These are phyloP conservation scores for Talaromyces liani DNA, from an alignment of 495 filamentous ascomycete species.

Conservation along the genomic window DNA sequence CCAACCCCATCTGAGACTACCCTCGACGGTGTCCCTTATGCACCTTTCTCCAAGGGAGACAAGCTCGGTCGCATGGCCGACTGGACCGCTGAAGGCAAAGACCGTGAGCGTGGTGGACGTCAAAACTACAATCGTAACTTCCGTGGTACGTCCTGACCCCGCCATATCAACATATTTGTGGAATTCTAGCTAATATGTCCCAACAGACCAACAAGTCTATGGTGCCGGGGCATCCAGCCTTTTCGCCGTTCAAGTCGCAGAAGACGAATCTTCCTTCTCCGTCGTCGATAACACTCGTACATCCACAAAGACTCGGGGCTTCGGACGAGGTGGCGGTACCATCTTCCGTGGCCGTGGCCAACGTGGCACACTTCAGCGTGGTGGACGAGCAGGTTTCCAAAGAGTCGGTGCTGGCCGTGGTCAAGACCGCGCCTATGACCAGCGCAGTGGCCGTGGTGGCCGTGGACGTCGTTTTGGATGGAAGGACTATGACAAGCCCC, in stretches of 20 bases:
- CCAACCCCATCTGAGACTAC: conserved; percentile 72
- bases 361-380: conserved; percentile 40
- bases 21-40: conserved; percentile 89
- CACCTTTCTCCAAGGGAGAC: conserved; percentile 96
- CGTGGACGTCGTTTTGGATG: conserved; percentile 86
- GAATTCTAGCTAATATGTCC: conserved; percentile 8
- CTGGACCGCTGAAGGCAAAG: conserved; percentile 93
- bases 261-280: conserved; percentile 96
- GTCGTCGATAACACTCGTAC: conserved; percentile 92
- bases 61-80: conserved; percentile 99
- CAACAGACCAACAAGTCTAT: conserved; percentile 88
- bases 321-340: conserved; percentile 77
- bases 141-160: conserved; percentile 55
- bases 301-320: conserved; percentile 69
- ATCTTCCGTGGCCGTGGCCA: conserved; percentile 83
- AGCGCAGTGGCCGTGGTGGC: conserved; percentile 45
- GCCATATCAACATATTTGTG: conserved; percentile 1
- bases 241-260: conserved; percentile 82
- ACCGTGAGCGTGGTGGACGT: conserved; percentile 69
- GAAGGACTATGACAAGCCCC: conserved; percentile 98
- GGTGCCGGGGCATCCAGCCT: conserved; percentile 80
- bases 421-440: conserved; percentile 58
- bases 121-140: conserved; percentile 87
- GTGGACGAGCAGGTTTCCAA: conserved; percentile 57
- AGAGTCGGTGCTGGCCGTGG: conserved; percentile 57